A percentile compares a stretch with the other conserved stretches of the same genome.
Conservation (phyloP, 192 early-diverging fungal genomes). For the Coemansia aciculifera region DNA sequence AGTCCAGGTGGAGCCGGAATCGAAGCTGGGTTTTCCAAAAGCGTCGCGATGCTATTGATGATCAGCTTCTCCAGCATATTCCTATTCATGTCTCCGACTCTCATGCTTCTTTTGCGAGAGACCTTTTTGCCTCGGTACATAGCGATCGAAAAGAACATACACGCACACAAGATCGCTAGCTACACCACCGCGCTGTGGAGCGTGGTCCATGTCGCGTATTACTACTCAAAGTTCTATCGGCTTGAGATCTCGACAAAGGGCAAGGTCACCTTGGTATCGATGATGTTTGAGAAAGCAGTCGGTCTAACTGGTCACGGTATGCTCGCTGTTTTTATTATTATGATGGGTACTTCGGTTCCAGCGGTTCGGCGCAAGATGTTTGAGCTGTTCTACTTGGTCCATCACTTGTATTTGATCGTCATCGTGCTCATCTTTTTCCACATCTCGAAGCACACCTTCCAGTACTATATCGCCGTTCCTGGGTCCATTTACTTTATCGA, state of each 20-base stretch:
- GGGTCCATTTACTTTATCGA: slow-evolving; percentile 65
- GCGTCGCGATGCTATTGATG: slow-evolving; percentile 43
- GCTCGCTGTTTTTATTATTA: slow-evolving; percentile 8
- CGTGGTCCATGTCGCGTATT: slow-evolving; percentile 62
- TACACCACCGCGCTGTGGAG: slow-evolving; percentile 68
- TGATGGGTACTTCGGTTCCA: slow-evolving; percentile 25
- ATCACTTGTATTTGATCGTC: slow-evolving; percentile 77
- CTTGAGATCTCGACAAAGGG: slow-evolving; percentile 16
- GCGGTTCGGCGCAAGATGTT: slow-evolving; percentile 39
- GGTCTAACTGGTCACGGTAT: slow-evolving; percentile 72
- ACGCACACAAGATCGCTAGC: slow-evolving; percentile 74
- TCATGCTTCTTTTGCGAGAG: slow-evolving; percentile 65
- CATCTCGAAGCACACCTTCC: slow-evolving; percentile 66
- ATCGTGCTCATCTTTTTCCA: slow-evolving; percentile 71
- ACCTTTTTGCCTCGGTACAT: slow-evolving; percentile 67
- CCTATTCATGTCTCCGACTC: slow-evolving; percentile 75
- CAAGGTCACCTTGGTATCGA: slow-evolving; percentile 33
- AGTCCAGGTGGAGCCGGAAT: slow-evolving; percentile 37
- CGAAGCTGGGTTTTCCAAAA: slow-evolving; percentile 26
- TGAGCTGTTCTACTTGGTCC: slow-evolving; percentile 81
- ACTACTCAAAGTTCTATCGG: slow-evolving; percentile 70
- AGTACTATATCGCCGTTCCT: slow-evolving; percentile 70
- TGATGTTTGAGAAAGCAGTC: slow-evolving; percentile 59
- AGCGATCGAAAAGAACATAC: slow-evolving; percentile 76
- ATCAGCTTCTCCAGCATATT: slow-evolving; percentile 57